Base-by-base conservation (phyloP, 345 rosid genomes). In the Gossypium bickii region DNA sequence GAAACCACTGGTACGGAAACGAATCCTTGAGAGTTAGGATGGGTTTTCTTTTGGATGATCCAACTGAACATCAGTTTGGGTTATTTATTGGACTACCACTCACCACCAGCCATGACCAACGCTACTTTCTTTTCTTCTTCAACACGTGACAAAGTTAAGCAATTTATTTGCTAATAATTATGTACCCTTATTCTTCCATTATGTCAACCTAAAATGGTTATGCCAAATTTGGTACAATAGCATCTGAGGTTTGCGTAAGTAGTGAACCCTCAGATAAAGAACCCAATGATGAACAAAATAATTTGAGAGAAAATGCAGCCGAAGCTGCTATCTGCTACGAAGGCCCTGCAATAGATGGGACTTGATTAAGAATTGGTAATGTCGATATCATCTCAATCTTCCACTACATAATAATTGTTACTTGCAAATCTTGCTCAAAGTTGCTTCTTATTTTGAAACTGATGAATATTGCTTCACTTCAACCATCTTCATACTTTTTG, bases 201-300 rank as follows among this genome's bases (percentile, higher is more conserved):
- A 47, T 63, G 49, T 73, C 74, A 34, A 58, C 64, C 62, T 53
- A 59, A 68, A 58, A 24, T 65, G 49, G 67, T 43, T 9, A 70
- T 13, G 34, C 56, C 61, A 67, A 49, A 69, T 22, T 63, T 60
- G 77, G 70, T 74, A 78, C 73, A 69, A 57, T 75, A 27, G 48
- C 48, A 74, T 64, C 89, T 71, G 84, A 82, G 87, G 82, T 79
- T 82, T 48, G 77, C 83, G 82, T 34, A 34, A 34, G 38, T 4
- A 34, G 38, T 34, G 38, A 34, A 34, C 38, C 78, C 81, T 73
- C 85, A 74, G 85, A 67, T 13, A 56, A 81, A 67, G 74, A 66
- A 65, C 48, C 76, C 76, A 75, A 61, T 73, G 74, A 76, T 71
- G 80, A 73, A 60, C 49, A 59, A 70, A 72, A 79, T 20, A 57